Evolutionary conservation across 495 filamentous ascomycete genomes (phyloP), one percentile per base, ranked within the genome.

Genomic region (Neurospora tetrasperma): DNA sequence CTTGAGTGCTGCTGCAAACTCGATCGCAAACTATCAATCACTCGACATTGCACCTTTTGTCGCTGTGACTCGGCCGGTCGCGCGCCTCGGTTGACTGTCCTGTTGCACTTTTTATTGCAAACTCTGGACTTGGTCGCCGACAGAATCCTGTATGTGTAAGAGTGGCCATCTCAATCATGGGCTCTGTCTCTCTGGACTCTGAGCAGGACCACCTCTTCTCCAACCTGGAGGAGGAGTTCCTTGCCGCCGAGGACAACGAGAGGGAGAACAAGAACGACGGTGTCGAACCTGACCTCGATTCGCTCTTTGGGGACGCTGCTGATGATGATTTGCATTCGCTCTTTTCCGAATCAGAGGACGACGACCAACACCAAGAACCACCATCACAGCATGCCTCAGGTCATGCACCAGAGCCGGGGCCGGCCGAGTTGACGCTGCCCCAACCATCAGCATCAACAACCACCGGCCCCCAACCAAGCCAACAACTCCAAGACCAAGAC

Each of bases 201-300:
- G 66, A 87, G 77, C 68, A 87, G 80, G 72, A 86, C 83, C 38
- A 86, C 81, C 6, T 76, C 78, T 54, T 80, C 74, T 6, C 80
- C 78, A 54, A 87, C 71, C 11, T 80, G 76, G 12, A 84, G 70
- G 39, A 87, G 76, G 4, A 87, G 78, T 3, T 81, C 80, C 73
- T 85, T 78, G 9, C 82, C 85, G 75, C 87, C 83, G 72, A 85
- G 81, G 43, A 85, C 84, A 70, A 86, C 86, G n/a, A 85, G 81
- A 71, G 70, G 31, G 54, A 38, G 35, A 35, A 38, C 18, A 44
- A 59, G 41, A 71, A 35, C 23, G 39, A n/a, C 41, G 5, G 9
- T n/a, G 70, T n/a, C n/a, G 31, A 75, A 41, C 69, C 69, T 70
- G 74, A 78, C 43, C 5, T 72, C 54, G 77, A 77, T 43, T 78